phyloP scores from a whole-genome alignment of 2,329 filamentous ascomycete genomes.

The Neospermospora avenae region DNA sequence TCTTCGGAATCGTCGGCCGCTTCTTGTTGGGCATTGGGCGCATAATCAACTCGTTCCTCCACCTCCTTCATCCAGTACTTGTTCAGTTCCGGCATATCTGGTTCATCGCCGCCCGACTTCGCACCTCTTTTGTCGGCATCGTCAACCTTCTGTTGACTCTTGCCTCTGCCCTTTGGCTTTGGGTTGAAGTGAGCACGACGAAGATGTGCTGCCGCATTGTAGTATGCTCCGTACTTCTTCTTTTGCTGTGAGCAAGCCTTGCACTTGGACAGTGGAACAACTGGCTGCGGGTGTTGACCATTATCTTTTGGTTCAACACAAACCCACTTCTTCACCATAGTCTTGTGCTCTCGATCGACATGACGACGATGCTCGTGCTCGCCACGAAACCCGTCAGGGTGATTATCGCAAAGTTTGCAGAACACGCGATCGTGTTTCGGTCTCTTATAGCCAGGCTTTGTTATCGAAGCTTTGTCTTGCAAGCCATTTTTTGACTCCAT shows the following conservation, averaged over 20 bases:
- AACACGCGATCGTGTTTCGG: slow-evolving; percentile 35
- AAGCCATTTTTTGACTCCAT: slow-evolving; percentile 33
- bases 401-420: slow-evolving; percentile 75
- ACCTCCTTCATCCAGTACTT: slow-evolving; percentile 60
- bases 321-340: slow-evolving; percentile 52
- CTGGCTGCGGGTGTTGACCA: slow-evolving; percentile 46
- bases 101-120: slow-evolving; percentile 53
- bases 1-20: slow-evolving; percentile 39
- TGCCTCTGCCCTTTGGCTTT: slow-evolving; percentile 46
- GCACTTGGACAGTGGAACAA: slow-evolving; percentile 56
- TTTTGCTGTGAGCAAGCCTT: slow-evolving; percentile 77
- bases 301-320: slow-evolving; percentile 52
- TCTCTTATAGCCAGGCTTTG: slow-evolving; percentile 36
- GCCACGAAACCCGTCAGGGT: slow-evolving; percentile 83
- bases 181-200: slow-evolving; percentile 83
- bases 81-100: slow-evolving; percentile 53
- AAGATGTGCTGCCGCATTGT: slow-evolving; percentile 91
- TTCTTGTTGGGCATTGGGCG: slow-evolving; percentile 30
- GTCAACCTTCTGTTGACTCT: slow-evolving; percentile 34
- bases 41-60: slow-evolving; percentile 36
- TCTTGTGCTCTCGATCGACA: slow-evolving; percentile 62
- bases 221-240: slow-evolving; percentile 88
- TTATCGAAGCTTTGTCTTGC: slow-evolving; percentile 33
- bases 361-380: slow-evolving; percentile 81
- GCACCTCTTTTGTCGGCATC: slow-evolving; percentile 49